Conservation (phyloP, 2,329 filamentous ascomycete genomes). For the Teratosphaeria pseudoeucalypti region DNA sequence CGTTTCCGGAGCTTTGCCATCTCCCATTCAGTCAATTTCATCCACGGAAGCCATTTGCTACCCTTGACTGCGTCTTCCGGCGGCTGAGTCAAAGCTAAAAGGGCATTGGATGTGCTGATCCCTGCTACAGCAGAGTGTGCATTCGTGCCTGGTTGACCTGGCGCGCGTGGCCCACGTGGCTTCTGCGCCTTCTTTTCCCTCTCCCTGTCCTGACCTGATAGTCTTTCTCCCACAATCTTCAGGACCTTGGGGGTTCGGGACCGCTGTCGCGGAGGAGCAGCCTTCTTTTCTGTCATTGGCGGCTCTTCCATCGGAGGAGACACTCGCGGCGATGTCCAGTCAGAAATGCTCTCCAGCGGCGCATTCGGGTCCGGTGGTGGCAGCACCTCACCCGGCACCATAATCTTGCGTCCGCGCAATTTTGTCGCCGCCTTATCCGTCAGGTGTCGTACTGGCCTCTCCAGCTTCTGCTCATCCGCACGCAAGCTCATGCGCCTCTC, state of each 20-base stretch:
- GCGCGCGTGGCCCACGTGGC: slow-evolving; percentile 27
- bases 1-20: slow-evolving; percentile 65
- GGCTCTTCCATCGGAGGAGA: slow-evolving; percentile 24
- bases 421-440: slow-evolving; percentile 25
- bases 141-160: slow-evolving; percentile 42
- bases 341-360: slow-evolving; percentile 25
- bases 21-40: slow-evolving; percentile 55
- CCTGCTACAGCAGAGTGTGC: slow-evolving; percentile 44
- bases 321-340: slow-evolving; percentile 29
- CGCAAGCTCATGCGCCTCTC: slow-evolving; percentile 21
- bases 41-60: slow-evolving; percentile 52
- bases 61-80: slow-evolving; percentile 49
- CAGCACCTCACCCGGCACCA: slow-evolving; percentile 34
- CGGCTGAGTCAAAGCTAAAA: slow-evolving; percentile 49
- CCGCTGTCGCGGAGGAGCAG: slow-evolving; percentile 17
- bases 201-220: slow-evolving; percentile 13
- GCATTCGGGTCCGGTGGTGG: slow-evolving; percentile 35
- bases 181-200: slow-evolving; percentile 35
- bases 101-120: slow-evolving; percentile 52
- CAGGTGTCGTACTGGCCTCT: slow-evolving; percentile 15
- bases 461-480: slow-evolving; percentile 16
- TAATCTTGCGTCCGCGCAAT: slow-evolving; percentile 27
- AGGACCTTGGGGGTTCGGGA: slow-evolving; percentile 28
- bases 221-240: slow-evolving; percentile 19
- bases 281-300: slow-evolving; percentile 9